Percentiles rank a stretch among this genome's conserved stretches.
Evolutionary conservation across 371 early-diverging fungal genomes (phyloP).

Genomic region (Mucor plumbeus): DNA sequence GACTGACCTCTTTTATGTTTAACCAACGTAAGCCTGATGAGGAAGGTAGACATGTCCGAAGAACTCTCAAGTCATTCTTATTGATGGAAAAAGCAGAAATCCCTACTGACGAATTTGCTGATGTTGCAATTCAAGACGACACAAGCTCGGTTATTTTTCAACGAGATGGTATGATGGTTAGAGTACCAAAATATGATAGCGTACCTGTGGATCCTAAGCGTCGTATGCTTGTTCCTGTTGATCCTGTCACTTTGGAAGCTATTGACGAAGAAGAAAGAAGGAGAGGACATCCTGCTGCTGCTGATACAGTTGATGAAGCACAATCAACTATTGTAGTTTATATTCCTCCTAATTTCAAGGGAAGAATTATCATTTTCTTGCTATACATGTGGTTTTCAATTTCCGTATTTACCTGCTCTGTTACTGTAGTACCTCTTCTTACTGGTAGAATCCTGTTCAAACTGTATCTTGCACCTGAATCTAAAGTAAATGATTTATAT

Average conservation of each 20-base stretch:
- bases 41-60: slow-evolving; percentile 30
- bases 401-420: slow-evolving; percentile 48
- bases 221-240: slow-evolving; percentile 76
- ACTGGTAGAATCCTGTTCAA: slow-evolving; percentile 56
- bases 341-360: slow-evolving; percentile 67
- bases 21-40: slow-evolving; percentile 73
- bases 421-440: slow-evolving; percentile 57
- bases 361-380: slow-evolving; percentile 39
- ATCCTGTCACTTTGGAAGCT: slow-evolving; percentile 63
- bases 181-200: slow-evolving; percentile 76
- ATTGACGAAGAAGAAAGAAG: slow-evolving; percentile 64
- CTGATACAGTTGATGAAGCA: slow-evolving; percentile 53
- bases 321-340: slow-evolving; percentile 66
- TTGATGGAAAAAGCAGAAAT: slow-evolving; percentile 30
- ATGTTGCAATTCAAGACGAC: slow-evolving; percentile 39
- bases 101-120: slow-evolving; percentile 28
- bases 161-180: slow-evolving; percentile 66
- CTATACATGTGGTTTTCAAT: slow-evolving; percentile 66
- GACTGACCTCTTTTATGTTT: slow-evolving; percentile 87
- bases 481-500: slow-evolving; percentile 64
- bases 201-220: slow-evolving; percentile 72
- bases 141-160: slow-evolving; percentile 58
- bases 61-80: slow-evolving; percentile 19
- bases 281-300: slow-evolving; percentile 59
- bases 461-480: slow-evolving; percentile 37